These are phyloP conservation scores for Ramularia endophylla DNA, from an alignment of 2,329 filamentous ascomycete species.

Conservation along the genomic window DNA sequence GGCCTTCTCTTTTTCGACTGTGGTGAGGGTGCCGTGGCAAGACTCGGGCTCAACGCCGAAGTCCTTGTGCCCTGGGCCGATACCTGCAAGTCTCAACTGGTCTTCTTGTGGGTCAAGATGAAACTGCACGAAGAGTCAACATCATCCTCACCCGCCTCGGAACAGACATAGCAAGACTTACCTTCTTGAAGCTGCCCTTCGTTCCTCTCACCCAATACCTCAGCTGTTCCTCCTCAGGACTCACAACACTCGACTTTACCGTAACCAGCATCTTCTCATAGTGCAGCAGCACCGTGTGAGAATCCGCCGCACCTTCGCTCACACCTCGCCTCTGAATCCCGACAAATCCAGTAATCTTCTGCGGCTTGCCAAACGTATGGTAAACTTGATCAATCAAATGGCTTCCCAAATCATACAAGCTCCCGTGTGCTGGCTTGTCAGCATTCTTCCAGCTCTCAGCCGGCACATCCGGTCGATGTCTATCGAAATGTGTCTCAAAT, in stretches of 20 bases:
- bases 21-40: constrained; percentile 54
- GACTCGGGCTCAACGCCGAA: constrained; percentile 61
- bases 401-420: constrained; percentile 67
- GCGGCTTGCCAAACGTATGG: constrained; percentile 62
- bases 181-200: constrained; percentile 69
- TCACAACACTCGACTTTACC: constrained; percentile 63
- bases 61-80: constrained; percentile 53
- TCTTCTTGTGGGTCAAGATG: constrained; percentile 69
- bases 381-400: constrained; percentile 73
- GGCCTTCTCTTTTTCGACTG: constrained; percentile 42
- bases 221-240: constrained; percentile 62
- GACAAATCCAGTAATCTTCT: constrained; percentile 61
- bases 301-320: constrained; percentile 40
- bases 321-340: constrained; percentile 58
- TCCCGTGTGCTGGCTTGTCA: constrained; percentile 59
- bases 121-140: constrained; percentile 28
- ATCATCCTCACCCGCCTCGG: not conserved
- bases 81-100: constrained; percentile 55
- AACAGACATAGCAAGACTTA: constrained; percentile 27
- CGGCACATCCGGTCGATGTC: constrained; percentile 56
- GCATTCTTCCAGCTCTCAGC: constrained; percentile 60
- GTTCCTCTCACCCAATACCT: constrained; percentile 72
- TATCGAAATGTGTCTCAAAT: constrained; percentile 76
- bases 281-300: constrained; percentile 57
- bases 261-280: constrained; percentile 63